phyloP scores from a whole-genome alignment of 2,329 filamentous ascomycete species.

The Aureobasidium lini region DNA sequence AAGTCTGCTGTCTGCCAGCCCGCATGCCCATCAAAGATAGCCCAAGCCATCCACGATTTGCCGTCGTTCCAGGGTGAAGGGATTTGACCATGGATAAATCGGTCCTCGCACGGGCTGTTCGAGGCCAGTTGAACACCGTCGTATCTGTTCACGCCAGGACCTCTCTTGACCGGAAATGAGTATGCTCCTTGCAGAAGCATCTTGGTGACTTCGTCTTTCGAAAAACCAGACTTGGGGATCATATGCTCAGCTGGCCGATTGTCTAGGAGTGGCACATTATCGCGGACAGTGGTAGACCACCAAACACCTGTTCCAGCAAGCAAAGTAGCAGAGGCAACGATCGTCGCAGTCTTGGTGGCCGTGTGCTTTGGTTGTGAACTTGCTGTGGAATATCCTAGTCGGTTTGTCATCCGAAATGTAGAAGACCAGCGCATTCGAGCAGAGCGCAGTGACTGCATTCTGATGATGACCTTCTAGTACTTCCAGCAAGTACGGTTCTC shows the following conservation, averaged over 20 bases:
- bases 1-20: slow-evolving; percentile 24
- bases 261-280: not conserved
- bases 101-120: slow-evolving; percentile 14
- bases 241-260: not conserved
- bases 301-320: not conserved
- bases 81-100: not conserved
- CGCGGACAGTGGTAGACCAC: not conserved
- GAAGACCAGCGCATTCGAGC: too few species aligned
- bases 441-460: too few species aligned
- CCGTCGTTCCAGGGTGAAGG: not conserved
- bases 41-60: slow-evolving; percentile 28
- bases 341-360: not conserved
- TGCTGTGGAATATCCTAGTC: too few species aligned
- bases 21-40: slow-evolving; percentile 37
- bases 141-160: not conserved
- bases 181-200: not conserved
- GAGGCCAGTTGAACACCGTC: slow-evolving; percentile 5
- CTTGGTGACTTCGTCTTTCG: not conserved
- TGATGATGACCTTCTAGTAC: too few species aligned
- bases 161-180: not conserved
- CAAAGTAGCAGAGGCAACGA: not conserved
- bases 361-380: too few species aligned
- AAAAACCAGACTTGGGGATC: not conserved
- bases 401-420: too few species aligned
- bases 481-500: too few species aligned